A percentile compares a stretch with the other conserved stretches of the same genome.
Conservation (phyloP, 805 yeast genomes). For the Ogataea kodamae region DNA sequence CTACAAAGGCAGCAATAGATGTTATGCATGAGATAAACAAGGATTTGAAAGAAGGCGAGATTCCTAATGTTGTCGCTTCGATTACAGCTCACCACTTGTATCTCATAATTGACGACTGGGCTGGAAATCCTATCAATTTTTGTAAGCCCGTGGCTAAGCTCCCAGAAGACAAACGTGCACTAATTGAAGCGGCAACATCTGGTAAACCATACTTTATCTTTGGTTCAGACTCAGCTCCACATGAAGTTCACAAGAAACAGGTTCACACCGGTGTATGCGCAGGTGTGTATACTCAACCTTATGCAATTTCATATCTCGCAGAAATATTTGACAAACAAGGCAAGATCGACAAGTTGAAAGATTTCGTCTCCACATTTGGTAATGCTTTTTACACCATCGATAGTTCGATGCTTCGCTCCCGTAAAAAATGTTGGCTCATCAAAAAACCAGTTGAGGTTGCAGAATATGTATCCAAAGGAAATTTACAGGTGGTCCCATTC, state of each 20-base stretch:
- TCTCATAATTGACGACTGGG: conserved; percentile 91
- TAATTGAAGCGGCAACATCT: conserved; percentile 82
- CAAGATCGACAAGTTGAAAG: conserved; percentile 61
- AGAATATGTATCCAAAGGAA: conserved; percentile 45
- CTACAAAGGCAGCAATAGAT: conserved; percentile 83
- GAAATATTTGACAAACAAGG: conserved; percentile 71
- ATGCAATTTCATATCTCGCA: conserved; percentile 79
- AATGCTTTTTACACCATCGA: conserved; percentile 62
- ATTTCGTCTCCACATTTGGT: conserved; percentile 77
- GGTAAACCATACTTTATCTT: conserved; percentile 92
- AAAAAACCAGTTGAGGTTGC: conserved; percentile 57
- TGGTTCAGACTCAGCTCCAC: conserved; percentile 99
- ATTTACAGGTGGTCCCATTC: conserved; percentile 73
- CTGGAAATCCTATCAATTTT: conserved; percentile 90
- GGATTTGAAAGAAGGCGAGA: conserved; percentile 29
- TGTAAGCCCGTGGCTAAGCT: conserved; percentile 98
- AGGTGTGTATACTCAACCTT: conserved; percentile 93
- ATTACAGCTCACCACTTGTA: conserved; percentile 94
- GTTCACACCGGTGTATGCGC: conserved; percentile 87
- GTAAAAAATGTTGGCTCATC: conserved; percentile 53
- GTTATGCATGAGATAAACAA: conserved; percentile 66
- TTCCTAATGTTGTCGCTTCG: conserved; percentile 75
- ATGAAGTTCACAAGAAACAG: conserved; percentile 75
- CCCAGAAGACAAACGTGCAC: conserved; percentile 77
- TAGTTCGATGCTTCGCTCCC: conserved; percentile 40